Base-by-base conservation (phyloP, 139 green algal genomes). In the Closterium sp. region DNA sequence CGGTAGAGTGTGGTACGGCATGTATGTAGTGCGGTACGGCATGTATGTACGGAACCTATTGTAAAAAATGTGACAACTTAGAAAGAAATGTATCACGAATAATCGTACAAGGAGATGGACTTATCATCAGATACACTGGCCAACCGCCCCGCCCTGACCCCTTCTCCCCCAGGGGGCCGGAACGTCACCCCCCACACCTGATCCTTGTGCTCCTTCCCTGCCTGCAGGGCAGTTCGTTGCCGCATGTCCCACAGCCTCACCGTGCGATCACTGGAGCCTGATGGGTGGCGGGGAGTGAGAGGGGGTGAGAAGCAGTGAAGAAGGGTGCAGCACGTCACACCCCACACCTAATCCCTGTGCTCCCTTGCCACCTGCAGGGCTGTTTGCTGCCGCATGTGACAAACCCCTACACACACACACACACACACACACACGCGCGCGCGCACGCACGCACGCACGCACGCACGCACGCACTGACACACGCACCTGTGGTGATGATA, bases 201-300 rank as follows among this genome's bases (percentile, higher is more conserved):
- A 22, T 73, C 17, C 86, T 89, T 38, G 19, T 21, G 31, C 86
- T 89, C 86, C 31, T 38, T 89, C 4, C 10, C 17, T 22, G 9
- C 86, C 95, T 98, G 97, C 2, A 96, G 94, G 79, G 96, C 97
- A 0, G 95, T 96, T 1, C 97, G 93, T 6, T 95, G 96, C 4
- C 88, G 45, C 85, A 99, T 87, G 92, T 99, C 97, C 97, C 97
- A 99, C 92, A 99, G 93, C 95, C 97, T 97, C 50, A 98, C 96
- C 34, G 62, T 86, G 31, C 70, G 32, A 31, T 95, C 93, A 90
- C 93, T 95, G 22, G 93, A 96, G 17, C 92, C 92, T 93, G 90
- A 45, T 45, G 86, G 31, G 19, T 21, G 86, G 24, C 17, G 31
- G 10, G 38, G 38, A 6, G 38, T 45, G 38, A 45, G 38, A 6